Evolutionary conservation across 1,284 basidiomycete genomes (phyloP).

Genomic region (Pseudozyma hubeiensis): DNA sequence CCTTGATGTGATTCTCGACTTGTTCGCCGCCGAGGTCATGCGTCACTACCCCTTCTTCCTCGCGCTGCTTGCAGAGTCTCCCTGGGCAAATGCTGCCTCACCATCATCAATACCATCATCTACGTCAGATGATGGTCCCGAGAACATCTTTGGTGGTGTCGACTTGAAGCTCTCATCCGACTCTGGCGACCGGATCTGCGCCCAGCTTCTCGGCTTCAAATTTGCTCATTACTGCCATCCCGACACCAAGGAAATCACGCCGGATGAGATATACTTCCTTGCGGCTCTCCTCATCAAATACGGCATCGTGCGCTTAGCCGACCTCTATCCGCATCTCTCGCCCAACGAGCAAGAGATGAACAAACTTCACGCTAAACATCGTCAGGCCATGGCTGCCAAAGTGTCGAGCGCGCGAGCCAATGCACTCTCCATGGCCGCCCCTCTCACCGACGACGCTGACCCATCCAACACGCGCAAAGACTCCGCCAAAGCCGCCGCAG

Average conservation of each 20-base stretch:
- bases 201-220: constrained; percentile 95
- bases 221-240: constrained; percentile 82
- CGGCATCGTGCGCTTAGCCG: constrained; percentile 84
- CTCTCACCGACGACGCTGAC: constrained; percentile 75
- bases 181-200: constrained; percentile 74
- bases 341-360: constrained; percentile 55
- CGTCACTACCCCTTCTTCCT: constrained; percentile 93
- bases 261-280: constrained; percentile 81
- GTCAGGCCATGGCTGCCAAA: constrained; percentile 75
- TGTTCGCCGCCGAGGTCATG: constrained; percentile 83
- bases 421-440: constrained; percentile 85
- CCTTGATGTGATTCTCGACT: constrained; percentile 91
- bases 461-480: constrained; percentile 40
- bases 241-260: constrained; percentile 72
- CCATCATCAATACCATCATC: constrained; percentile 8
- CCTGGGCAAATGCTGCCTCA: constrained; percentile 74
- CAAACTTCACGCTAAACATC: constrained; percentile 76
- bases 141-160: constrained; percentile 18
- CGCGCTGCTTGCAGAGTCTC: constrained; percentile 83
- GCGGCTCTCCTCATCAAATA: constrained; percentile 89
- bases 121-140: not conserved
- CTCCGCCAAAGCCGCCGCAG: constrained; percentile 70
- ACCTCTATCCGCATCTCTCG: constrained; percentile 84
- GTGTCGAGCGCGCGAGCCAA: constrained; percentile 77
- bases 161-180: constrained; percentile 55